Base-by-base conservation (phyloP, 2,329 filamentous ascomycete species). In the Aschersonia sp. region DNA sequence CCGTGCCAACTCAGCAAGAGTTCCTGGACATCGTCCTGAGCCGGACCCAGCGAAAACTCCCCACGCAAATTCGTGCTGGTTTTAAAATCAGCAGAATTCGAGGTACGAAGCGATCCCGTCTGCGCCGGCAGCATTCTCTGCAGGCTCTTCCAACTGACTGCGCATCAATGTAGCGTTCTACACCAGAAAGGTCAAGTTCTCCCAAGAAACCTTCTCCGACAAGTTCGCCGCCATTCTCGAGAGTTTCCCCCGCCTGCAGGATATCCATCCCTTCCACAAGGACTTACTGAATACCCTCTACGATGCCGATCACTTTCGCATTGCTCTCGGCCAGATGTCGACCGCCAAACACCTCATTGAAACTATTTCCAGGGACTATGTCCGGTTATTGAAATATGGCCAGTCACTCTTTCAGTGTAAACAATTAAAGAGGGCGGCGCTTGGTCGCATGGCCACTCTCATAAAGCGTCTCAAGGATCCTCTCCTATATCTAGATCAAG, bases 331-430 rank as follows among this genome's bases (percentile, higher is more conserved):
- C 51, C 92, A 97, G 67, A 73, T 98, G 43, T 94, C 88, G 42
- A 97, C 92, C 5, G 92, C 92, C 46, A 97, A 95, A 72, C 86
- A 94, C 61, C 72, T 97, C 54, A 94, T 98, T 48, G 92, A 98
- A 75, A 94, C 89, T 47, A 92, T 98, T 53, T 84, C 87, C 51
- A 80, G 92, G 62, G 92, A 98, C 66, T 98, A 98, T 62, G 88
- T 98, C 52, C 87, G 92, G 55, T 78, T 98, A 43, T 56, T 68
- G 55, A 94, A 95, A 75, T 97, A 98, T 70, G 89, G 87, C 48
- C 89, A 95, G 72, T 94, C 83, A 59, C 77, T 98, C 54, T 98
- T 90, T 73, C 92, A 98, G 72, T 97, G 90, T 78, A 98, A 98
- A 72, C 89, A 97, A 73, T 80, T 98, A 59, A 98, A 98, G 80